These are phyloP conservation scores for Glycyrrhiza uralensis DNA, from an alignment of 306 rosid genomes.

Conservation along the genomic window DNA sequence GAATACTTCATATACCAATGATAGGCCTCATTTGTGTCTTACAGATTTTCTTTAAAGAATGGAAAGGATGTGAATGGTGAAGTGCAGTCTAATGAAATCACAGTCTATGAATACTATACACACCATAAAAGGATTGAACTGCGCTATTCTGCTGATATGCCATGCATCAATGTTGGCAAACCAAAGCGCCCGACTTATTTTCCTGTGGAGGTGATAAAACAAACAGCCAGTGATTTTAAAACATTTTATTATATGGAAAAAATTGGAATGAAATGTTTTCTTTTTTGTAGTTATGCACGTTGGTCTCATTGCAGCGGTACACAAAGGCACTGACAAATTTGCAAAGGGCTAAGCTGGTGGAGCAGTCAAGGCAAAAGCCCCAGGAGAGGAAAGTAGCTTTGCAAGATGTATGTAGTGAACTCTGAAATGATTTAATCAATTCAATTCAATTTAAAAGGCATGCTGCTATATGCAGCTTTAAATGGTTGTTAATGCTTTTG, in stretches of 20 bases:
- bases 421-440: background rate
- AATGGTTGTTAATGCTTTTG: conserved; percentile 14
- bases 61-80: conserved; percentile 35
- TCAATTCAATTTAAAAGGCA: background rate
- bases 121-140: conserved; percentile 12
- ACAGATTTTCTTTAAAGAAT: conserved; percentile 12
- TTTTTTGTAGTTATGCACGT: conserved; percentile 36
- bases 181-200: conserved; percentile 39
- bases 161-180: conserved; percentile 55
- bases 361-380: conserved; percentile 44
- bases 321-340: conserved; percentile 40
- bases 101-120: conserved; percentile 35
- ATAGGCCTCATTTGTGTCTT: background rate
- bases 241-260: background rate
- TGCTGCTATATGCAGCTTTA: background rate
- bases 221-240: background rate
- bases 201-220: conserved; percentile 39
- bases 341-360: conserved; percentile 46
- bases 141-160: conserved; percentile 32
- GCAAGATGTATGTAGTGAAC: conserved; percentile 20
- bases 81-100: conserved; percentile 21
- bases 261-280: background rate
- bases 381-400: conserved; percentile 30
- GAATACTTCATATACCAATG: background rate
- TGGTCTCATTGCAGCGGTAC: conserved; percentile 50